Conservation (phyloP, 2,329 filamentous ascomycete genomes). For the Chaetomiaceae sp. region DNA sequence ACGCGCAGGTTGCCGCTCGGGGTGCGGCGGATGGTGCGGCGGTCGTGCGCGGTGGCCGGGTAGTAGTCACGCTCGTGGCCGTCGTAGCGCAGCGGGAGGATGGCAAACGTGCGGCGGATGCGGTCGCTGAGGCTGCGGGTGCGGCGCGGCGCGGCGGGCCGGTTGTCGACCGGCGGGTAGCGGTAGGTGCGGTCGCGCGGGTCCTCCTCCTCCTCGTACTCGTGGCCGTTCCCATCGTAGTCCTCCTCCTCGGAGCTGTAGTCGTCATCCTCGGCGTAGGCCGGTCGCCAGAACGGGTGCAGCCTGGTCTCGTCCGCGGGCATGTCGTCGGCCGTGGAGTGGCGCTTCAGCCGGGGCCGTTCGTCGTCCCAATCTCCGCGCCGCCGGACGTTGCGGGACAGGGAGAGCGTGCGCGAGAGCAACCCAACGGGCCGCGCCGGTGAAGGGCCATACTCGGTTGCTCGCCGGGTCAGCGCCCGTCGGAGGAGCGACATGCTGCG, state of each 20-base stretch:
- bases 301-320: conserved; percentile 49
- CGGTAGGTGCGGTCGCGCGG: conserved; percentile 37
- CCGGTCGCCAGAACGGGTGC: conserved; percentile 58
- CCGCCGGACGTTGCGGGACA: conserved; percentile 38
- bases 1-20: conserved; percentile 56
- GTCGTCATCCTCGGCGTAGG: conserved; percentile 35
- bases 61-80: conserved; percentile 30
- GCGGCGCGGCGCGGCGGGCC: conserved; percentile 37
- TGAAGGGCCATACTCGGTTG: conserved; percentile 40
- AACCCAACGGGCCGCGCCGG: conserved; percentile 37
- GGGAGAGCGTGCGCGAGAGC: conserved; percentile 46
- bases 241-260: conserved; percentile 30
- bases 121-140: conserved; percentile 47
- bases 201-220: conserved; percentile 29
- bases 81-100: conserved; percentile 46
- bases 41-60: conserved; percentile 30
- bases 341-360: conserved; percentile 28
- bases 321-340: conserved; percentile 38
- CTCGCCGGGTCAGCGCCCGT: conserved; percentile 46
- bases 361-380: conserved; percentile 25
- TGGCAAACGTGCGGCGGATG: conserved; percentile 55
- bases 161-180: conserved; percentile 45
- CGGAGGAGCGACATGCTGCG: conserved; percentile 47
- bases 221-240: conserved; percentile 21
- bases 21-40: conserved; percentile 53